Conservation (phyloP, 345 rosid genomes). For the Citrus sinensis region DNA sequence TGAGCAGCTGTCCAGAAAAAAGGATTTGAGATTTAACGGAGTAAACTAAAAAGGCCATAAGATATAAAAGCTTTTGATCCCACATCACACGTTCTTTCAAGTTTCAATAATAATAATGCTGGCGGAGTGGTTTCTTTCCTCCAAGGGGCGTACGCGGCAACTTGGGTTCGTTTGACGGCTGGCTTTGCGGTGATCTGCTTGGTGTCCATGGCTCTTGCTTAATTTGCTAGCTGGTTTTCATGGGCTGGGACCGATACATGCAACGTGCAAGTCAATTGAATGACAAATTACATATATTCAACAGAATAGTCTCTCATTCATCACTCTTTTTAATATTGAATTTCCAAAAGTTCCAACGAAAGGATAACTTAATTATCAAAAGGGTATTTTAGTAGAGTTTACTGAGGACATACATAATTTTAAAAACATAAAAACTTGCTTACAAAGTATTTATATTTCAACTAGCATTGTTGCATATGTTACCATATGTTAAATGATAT, state of each 20-base stretch:
- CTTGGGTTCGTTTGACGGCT: background rate
- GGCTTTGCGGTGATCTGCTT: background rate
- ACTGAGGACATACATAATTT: too few species aligned
- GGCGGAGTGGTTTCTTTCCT: background rate
- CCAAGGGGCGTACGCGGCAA: background rate
- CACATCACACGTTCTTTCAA: conserved; percentile 11
- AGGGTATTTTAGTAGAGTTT: too few species aligned
- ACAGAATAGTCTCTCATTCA: too few species aligned
- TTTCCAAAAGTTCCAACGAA: too few species aligned
- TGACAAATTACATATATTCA: too few species aligned
- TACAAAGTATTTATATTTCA: too few species aligned
- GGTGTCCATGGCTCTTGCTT: background rate
- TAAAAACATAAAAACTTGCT: too few species aligned
- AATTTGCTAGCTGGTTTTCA: background rate
- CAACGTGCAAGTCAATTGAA: background rate
- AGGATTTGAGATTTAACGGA: background rate
- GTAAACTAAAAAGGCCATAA: background rate
- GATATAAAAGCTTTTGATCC: background rate
- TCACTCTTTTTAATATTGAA: too few species aligned
- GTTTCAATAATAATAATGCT: background rate
- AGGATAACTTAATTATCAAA: too few species aligned
- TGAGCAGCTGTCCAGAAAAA: background rate
- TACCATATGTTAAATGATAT: too few species aligned
- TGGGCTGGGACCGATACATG: background rate
- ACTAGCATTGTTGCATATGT: too few species aligned